phyloP scores from a whole-genome alignment of 1,139 yeast species.

The Yamadazyma membranifaciens region DNA sequence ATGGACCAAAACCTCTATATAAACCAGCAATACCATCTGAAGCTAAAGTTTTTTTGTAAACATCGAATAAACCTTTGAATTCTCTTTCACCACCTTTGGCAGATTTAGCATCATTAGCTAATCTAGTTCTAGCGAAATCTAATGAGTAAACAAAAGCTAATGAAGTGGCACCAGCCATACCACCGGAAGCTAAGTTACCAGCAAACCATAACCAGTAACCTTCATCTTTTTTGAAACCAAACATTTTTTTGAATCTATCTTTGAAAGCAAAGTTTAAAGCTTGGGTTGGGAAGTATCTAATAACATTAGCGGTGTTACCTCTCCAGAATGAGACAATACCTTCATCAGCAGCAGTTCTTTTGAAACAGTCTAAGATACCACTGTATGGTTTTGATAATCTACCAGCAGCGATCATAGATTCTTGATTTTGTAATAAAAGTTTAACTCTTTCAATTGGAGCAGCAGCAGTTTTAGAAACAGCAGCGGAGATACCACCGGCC shows the following conservation, averaged over 20 bases:
- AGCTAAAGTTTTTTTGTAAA: conserved; percentile 54
- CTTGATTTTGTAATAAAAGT: conserved; percentile 53
- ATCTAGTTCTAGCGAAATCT: conserved; percentile 57
- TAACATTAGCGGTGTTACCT: conserved; percentile 57
- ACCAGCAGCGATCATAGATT: conserved; percentile 55
- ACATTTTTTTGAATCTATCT: conserved; percentile 51
- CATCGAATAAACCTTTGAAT: conserved; percentile 55
- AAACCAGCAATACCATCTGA: conserved; percentile 57
- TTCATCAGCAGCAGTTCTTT: conserved; percentile 53
- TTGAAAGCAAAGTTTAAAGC: conserved; percentile 55
- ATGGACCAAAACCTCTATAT: conserved; percentile 59
- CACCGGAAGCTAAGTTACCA: conserved; percentile 59
- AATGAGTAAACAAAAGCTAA: conserved; percentile 55
- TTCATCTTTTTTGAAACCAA: conserved; percentile 53
- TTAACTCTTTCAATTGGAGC: conserved; percentile 58
- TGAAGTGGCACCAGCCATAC: conserved; percentile 56
- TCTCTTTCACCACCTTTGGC: conserved; percentile 48
- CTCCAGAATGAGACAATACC: conserved; percentile 54
- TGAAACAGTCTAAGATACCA: conserved; percentile 52
- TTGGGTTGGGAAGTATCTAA: conserved; percentile 58
- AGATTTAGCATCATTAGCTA: conserved; percentile 56
- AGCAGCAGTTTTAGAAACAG: conserved; percentile 55
- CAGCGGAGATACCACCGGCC: conserved; percentile 54
- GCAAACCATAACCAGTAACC: conserved; percentile 52
- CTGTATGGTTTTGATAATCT: conserved; percentile 50